Evolutionary conservation across 306 rosid species (phyloP), one percentile per base, ranked within the genome.

Genomic region (Neltuma alba): DNA sequence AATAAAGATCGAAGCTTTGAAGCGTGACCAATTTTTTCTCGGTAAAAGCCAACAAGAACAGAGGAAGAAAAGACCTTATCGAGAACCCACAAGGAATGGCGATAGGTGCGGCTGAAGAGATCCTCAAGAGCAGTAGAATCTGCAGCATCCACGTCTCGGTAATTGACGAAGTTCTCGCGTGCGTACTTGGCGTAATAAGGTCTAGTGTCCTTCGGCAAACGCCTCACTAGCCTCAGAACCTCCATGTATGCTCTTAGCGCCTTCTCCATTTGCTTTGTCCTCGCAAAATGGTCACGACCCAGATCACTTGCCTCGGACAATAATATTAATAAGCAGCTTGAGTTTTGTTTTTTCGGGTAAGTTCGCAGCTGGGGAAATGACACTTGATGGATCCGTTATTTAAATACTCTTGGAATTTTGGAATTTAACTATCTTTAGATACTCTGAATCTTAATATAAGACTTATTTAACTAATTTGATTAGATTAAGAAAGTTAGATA

Each of bases 1-100:
- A 21, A 4, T 1, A 27, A 60, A 36, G 18, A 33, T 15, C n/a
- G 21, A 37, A 8, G 48, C n/a, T 25, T 2, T 1, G 27, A 77
- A 45, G 61, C 0, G 12, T 13, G 16, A 18, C 20, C 0, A 15
- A 28, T 3, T 2, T 21, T 7, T 52, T 34, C 48, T 40, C n/a
- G 6, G n/a, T 2, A 41, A 66, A 66, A 66, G 2, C 81, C 25
- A 38, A 38, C 31, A 40, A 10, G 74, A 68, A 13, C 33, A 30
- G 40, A 27, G 4, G 2, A 9, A 23, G 45, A 15, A 20, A 5
- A 63, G 27, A 91, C 99, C 99, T 94, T 91, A 14, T 85, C 70
- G 74, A 94, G 97, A 37, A 95, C 88, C 99, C 97, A 94, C 23
- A 92, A 21, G 69, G 98, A 91, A 33, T 94, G 98, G 18, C 76